Conservation (phyloP, 148 eudicot genomes). For the Hydrangea macrophylla region DNA sequence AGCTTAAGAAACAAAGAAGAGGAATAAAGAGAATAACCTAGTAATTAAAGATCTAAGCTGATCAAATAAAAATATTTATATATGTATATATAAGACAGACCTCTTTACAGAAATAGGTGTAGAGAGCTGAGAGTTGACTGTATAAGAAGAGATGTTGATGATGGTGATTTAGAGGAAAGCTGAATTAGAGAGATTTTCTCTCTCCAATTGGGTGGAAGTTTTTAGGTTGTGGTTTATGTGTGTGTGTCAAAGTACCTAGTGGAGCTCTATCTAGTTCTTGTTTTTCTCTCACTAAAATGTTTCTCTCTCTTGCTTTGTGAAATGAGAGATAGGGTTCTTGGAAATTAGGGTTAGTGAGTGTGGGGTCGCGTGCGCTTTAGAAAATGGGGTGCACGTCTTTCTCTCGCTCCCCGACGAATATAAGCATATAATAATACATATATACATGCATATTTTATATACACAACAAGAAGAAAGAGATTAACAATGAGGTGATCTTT, state of each 20-base stretch:
- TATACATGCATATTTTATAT: too few relatives aligned
- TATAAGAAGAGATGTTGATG: neutral
- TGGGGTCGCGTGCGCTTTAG: constrained; percentile 1
- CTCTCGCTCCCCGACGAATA: neutral
- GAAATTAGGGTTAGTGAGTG: neutral
- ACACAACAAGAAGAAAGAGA: too few relatives aligned
- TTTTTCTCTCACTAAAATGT: constrained; percentile 10
- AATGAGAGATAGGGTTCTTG: neutral
- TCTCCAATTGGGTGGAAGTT: neutral
- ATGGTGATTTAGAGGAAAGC: neutral
- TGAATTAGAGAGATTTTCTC: neutral
- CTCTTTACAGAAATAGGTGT: neutral
- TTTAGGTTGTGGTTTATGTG: constrained; percentile 6
- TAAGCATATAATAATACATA: too few relatives aligned
- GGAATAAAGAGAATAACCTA: too few relatives aligned
- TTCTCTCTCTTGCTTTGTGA: constrained; percentile 1
- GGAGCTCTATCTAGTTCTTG: neutral
- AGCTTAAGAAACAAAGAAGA: too few relatives aligned
- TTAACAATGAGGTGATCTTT: too few relatives aligned
- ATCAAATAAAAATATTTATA: too few relatives aligned
- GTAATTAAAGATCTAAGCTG: too few relatives aligned
- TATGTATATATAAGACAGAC: too few relatives aligned
- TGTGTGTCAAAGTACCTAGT: constrained; percentile 4
- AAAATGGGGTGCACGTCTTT: constrained; percentile 1
- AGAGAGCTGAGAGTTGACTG: neutral